phyloP scores from a whole-genome alignment of 768 basidiomycete species.

The Cyathus striatus region DNA sequence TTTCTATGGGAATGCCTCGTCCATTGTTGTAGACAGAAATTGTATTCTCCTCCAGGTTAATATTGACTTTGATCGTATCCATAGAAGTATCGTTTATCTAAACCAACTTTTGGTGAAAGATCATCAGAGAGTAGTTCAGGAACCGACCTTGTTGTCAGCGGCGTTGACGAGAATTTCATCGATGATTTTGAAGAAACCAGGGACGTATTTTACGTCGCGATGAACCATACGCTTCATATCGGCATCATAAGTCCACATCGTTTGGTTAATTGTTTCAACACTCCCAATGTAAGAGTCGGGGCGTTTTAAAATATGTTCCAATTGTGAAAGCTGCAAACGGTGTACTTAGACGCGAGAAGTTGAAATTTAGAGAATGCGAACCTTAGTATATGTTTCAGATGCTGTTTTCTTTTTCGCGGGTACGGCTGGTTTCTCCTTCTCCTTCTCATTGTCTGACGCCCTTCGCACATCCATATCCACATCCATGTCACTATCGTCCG shows the following conservation, averaged over 20 bases:
- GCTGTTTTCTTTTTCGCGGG: slow-evolving; percentile 70
- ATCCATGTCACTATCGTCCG: slow-evolving; percentile 40
- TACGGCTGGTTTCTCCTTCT: slow-evolving; percentile 13
- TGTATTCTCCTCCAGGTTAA: slow-evolving; percentile 76
- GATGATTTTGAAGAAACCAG: slow-evolving; percentile 98
- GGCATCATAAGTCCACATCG: slow-evolving; percentile 92
- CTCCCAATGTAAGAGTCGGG: slow-evolving; percentile 97
- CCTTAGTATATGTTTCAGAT: slow-evolving; percentile 89
- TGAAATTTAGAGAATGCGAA: too few relatives aligned
- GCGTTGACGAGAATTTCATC: slow-evolving; percentile 99
- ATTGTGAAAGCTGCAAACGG: slow-evolving; percentile 76
- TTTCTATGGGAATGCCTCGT: slow-evolving; percentile 93
- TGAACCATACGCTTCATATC: slow-evolving; percentile 79
- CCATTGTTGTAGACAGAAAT: slow-evolving; percentile 98
- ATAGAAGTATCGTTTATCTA: slow-evolving; percentile 91
- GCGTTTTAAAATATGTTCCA: slow-evolving; percentile 90
- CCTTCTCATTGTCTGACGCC: slow-evolving; percentile 32
- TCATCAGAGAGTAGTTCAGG: neutral
- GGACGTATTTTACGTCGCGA: slow-evolving; percentile 85
- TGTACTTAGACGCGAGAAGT: too few relatives aligned
- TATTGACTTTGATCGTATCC: slow-evolving; percentile 86
- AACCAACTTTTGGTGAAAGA: slow-evolving; percentile 1
- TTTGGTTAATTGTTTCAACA: slow-evolving; percentile 79
- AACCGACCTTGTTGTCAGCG: slow-evolving; percentile 90
- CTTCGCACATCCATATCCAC: slow-evolving; percentile 34